Evolutionary conservation across 2,329 filamentous ascomycete species (phyloP).

Genomic region (Neurospora sp.): DNA sequence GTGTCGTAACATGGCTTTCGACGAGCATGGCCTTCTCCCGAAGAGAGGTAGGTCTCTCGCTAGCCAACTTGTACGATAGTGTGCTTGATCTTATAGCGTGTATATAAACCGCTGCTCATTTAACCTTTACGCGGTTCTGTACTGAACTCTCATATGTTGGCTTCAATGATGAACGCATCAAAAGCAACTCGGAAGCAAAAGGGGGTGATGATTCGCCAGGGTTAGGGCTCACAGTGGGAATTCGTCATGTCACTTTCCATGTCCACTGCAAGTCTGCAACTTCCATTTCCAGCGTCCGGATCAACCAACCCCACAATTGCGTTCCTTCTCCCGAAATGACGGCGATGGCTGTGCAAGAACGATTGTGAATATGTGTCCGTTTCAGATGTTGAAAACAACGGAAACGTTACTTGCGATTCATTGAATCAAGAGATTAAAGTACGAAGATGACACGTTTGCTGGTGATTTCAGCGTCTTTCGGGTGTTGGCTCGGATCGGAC

Average conservation of each 20-base stretch:
- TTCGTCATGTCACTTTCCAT: neutral
- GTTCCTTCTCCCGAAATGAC: neutral
- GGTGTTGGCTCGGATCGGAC: neutral
- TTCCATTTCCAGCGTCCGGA: neutral
- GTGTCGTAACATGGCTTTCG: neutral
- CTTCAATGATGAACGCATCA: neutral
- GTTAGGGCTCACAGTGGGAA: neutral
- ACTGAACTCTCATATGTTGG: too few species aligned
- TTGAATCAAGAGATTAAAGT: conserved; percentile 2
- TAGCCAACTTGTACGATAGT: neutral
- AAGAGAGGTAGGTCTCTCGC: neutral
- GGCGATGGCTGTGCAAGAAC: neutral
- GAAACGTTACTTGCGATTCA: neutral
- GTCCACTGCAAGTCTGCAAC: neutral
- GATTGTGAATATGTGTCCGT: neutral
- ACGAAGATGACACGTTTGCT: conserved; percentile 19
- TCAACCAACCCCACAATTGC: conserved; percentile 9
- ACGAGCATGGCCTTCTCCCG: neutral
- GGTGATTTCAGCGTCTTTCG: neutral
- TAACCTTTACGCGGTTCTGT: neutral
- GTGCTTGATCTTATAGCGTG: neutral
- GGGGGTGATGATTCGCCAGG: neutral
- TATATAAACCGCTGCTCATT: neutral
- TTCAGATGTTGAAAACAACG: neutral
- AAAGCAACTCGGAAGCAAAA: neutral